Evolutionary conservation across 805 yeast species (phyloP), one percentile per base, ranked within the genome.

Genomic region (Nakazawaea populi): DNA sequence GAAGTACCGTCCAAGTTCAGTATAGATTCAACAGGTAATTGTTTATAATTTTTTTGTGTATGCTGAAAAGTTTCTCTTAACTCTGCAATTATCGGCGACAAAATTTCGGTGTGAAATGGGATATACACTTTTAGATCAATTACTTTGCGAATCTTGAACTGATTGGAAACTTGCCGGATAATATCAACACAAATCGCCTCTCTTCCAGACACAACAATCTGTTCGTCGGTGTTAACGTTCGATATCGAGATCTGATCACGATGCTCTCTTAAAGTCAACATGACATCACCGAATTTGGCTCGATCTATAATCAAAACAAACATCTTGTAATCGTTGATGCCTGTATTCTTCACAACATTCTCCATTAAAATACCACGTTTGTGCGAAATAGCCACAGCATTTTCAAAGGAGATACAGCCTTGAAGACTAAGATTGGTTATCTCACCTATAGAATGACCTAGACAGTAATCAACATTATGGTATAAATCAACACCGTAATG

Each of bases 391-490:
- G 44, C 32, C 7, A 69, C 47, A 3, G 66, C 67, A 12, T 62
- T 44, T 6, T 56, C 58, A 32, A 66, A 57, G 0, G 61, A 31
- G 1, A 69, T 43, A 0, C 57, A 55, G 5, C 52, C 63, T 53
- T 65, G 70, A 4, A 63, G 39, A 3, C 60, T 66, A 37, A 69
- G 42, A 3, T 60, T 51, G 18, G 65, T 55, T 5, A 69, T 61
- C 42, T 69, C 73, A 1, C 73, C 73, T 28, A 69, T 49, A 5
- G 72, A 67, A 52, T 68, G 73, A 8, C 73, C 73, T 8, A 69
- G 38, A 35, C 60, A 52, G 47, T 55, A 61, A 43, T 65, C 60
- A 1, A 59, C 44, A 5, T 24, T 10, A 30, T 53, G 39, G 12
- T 65, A 43, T 3, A 64, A 42, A 48, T 62, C 61, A 6, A 59